Base-by-base conservation (phyloP, 2,329 filamentous ascomycete genomes). In the Botrytis squamosa region DNA sequence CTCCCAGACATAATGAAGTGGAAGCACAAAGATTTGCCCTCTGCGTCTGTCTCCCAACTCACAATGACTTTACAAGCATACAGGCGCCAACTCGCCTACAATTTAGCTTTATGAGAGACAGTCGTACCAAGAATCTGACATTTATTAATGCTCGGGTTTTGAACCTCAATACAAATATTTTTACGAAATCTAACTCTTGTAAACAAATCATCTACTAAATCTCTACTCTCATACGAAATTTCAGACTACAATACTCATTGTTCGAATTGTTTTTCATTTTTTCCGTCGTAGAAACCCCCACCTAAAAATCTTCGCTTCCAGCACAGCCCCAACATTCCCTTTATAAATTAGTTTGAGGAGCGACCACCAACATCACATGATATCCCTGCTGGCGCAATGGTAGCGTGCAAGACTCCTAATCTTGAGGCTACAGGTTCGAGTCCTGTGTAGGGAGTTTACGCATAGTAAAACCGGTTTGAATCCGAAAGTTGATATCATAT, bases 351-450 rank as follows among this genome's bases (percentile, higher is more conserved):
- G 4, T 2, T 9, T 42, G 7, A 6, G 0, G 1, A 1, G 0
- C 4, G 1, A 18, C 3, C 16, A 1, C 7, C 12, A 55, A 22
- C 38, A 68, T 68, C 65, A 68, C 65, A 55, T 68, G 46, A 68
- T 68, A 57, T 68, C 66, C 49, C 66, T 68, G 66, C 66, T 68
- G 66, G 66, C 66, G 66, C 66, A 68, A 68, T 68, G 66, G 66
- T 68, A 68, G 66, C 66, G 66, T 68, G 66, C 25, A 68, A 68
- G 66, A 68, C 66, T 68, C 66, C 66, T 68, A 68, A 68, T 68
- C 65, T 68, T 68, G 49, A 57, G 65, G 65, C 65, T 68, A 68
- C 46, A 68, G 65, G 65, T 68, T 68, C 65, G 65, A 68, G 65
- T 68, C 65, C 65, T 68, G 46, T 68, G 65, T 68, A 68, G 65